Evolutionary conservation across 2,329 filamentous ascomycete species (phyloP), one percentile per base, ranked within the genome.

Genomic region (Fragosphaeria purpurea): DNA sequence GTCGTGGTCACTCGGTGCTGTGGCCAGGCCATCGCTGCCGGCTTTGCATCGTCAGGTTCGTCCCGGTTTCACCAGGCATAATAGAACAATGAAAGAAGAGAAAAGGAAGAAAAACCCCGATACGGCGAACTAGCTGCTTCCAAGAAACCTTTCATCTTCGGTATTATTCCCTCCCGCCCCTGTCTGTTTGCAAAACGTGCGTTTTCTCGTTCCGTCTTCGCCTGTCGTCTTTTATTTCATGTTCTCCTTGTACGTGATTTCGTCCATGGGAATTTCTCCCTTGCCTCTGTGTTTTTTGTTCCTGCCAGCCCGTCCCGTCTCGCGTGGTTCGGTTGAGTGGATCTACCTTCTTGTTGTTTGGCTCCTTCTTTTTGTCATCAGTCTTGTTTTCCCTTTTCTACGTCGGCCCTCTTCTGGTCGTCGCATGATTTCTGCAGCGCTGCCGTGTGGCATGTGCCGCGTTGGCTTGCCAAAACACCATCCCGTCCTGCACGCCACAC

Each of bases 31-130:
- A 22, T 22, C 22, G 22, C 22, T 22, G 22, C 22, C 22, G 22
- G 22, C 22, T 22, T 22, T 22, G 22, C 22, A 22, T 22, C 22
- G 22, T 22, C 22, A 22, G 22, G 22, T 22, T 44, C 34, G 48
- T 51, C 48, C 48, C 52, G 52, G 52, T 53, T 53, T 53, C 52
- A 53, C 48, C 32, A 46, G 32, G 51, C 48, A 53, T 47, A 44
- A 53, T 40, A 51, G 32, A 5, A 32, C 31, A 30, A n/a, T 5
- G 38, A 9, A 34, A 42, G 30, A 31, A 11, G 32, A 9, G 11
- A 46, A 40, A 42, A 9, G 33, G 12, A 37, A 32, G 8, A 22
- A 31, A 43, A 13, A 37, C 37, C 30, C 45, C 31, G 13, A 13
- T 10, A 7, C 35, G 41, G 22, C 22, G 22, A 22, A 22, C 22